Conservation (phyloP, 225 moss, liverwort and hornwort species). For the Anthoceros angustus region DNA sequence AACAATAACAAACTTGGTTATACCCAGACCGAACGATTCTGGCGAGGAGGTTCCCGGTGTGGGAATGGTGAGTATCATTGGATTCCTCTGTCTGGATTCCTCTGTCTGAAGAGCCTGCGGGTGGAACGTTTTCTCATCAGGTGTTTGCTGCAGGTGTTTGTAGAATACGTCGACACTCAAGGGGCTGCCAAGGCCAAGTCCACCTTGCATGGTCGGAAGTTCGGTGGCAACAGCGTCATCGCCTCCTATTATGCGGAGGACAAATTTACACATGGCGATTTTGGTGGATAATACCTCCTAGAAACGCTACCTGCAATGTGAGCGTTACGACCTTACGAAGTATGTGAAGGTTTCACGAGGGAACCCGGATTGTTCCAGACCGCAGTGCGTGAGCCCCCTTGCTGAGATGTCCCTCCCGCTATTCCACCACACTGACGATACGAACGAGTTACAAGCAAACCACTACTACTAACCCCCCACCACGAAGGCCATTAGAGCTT, state of each 20-base stretch:
- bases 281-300: background rate
- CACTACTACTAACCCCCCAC: too few relatives aligned
- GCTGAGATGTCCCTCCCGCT: too few relatives aligned
- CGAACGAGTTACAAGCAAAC: too few relatives aligned
- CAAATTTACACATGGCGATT: background rate
- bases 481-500: too few relatives aligned
- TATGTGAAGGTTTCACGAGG: too few relatives aligned
- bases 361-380: too few relatives aligned
- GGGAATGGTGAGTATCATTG: constrained; percentile 43
- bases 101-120: background rate
- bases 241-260: constrained; percentile 1
- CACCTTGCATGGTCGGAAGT: background rate
- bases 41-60: constrained; percentile 62
- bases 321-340: too few relatives aligned
- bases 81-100: background rate
- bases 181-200: background rate
- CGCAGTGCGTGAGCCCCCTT: too few relatives aligned
- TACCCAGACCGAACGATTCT: constrained; percentile 51
- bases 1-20: constrained; percentile 47
- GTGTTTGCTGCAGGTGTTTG: background rate
- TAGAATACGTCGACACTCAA: background rate
- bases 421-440: too few relatives aligned
- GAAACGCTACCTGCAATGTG: too few relatives aligned
- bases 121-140: background rate
- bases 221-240: background rate